Evolutionary conservation across 306 rosid species (phyloP), one percentile per base, ranked within the genome.

Genomic region (Astragalus membranaceus): DNA sequence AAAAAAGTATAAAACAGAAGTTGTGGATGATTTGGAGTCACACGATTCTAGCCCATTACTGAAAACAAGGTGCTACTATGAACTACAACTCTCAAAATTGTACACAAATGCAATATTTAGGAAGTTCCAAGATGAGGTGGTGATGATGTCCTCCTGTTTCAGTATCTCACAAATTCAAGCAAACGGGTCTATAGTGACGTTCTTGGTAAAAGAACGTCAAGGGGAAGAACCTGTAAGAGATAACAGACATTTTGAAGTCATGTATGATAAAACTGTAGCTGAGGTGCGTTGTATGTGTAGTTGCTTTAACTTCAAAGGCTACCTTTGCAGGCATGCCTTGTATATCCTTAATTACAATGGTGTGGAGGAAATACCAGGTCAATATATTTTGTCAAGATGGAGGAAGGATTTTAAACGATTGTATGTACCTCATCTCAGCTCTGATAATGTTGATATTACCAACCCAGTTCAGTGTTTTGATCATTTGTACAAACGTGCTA

Each of bases 381-480:
- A 88, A 46, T 90, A 90, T 77, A 86, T 94, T 59, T 76, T 90
- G 66, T 63, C 89, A 8, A 84, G 97, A 47, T 90, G 98, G 98
- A 94, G 95, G 87, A 94, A 85, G 87, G 98, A 90, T 81, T 84
- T 81, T 66, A 87, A 78, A 81, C 91, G 96, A 12, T 64, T 90
- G 58, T 90, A 90, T 77, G 92, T 81, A 53, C 90, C 96, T 35
- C 84, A 85, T 61, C 81, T 88, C 58, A 80, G 88, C 70, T 80
- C 82, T 15, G 81, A 90, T 68, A 82, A 72, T 70, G 85, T 88
- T 29, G 98, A 94, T 87, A 80, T 84, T 62, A 78, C 84, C 70
- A 90, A 94, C 80, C 92, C 96, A n/a, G 89, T 90, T 84, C 97
- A 90, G 87, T 83, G 92, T 90, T 90, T 79, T 65, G 98, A 94